phyloP scores from a whole-genome alignment of 1,284 basidiomycete species.

The Lentinula novae-zelandiae region DNA sequence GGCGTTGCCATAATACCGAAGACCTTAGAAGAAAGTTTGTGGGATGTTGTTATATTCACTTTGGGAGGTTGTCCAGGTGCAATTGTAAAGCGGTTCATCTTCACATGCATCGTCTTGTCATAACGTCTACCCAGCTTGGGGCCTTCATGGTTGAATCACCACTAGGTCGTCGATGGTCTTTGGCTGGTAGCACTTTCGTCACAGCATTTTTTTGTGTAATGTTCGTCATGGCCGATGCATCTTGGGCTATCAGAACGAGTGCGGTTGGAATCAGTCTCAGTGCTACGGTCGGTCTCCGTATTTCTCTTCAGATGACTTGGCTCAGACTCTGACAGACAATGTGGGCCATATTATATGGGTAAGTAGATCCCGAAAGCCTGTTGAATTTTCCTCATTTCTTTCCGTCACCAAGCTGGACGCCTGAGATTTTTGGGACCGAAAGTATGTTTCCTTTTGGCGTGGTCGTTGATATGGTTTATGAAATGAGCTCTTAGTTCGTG shows the following conservation, averaged over 20 bases:
- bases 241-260: conserved; percentile 67
- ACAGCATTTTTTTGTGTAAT: conserved; percentile 77
- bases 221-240: conserved; percentile 64
- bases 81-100: conserved; percentile 48
- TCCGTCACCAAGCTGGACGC: conserved; percentile 64
- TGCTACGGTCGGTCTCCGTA: conserved; percentile 57
- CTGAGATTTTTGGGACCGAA: conserved; percentile 84
- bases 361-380: conserved; percentile 14
- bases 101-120: neutral
- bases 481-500: conserved; percentile 54
- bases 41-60: conserved; percentile 82
- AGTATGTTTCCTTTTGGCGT: conserved; percentile 31
- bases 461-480: neutral
- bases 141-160: conserved; percentile 81
- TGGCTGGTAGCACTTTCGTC: conserved; percentile 79
- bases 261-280: conserved; percentile 81
- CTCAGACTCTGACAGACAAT: conserved; percentile 56
- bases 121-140: conserved; percentile 58
- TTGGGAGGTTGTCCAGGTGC: conserved; percentile 87
- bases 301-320: neutral
- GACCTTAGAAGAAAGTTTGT: conserved; percentile 63
- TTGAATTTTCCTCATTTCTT: neutral
- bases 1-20: conserved; percentile 32
- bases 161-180: conserved; percentile 75
- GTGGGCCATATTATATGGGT: conserved; percentile 89